Evolutionary conservation across 352 stramenopile genomes (phyloP), one percentile per base, ranked within the genome.

Genomic region (Phytophthora sp.): DNA sequence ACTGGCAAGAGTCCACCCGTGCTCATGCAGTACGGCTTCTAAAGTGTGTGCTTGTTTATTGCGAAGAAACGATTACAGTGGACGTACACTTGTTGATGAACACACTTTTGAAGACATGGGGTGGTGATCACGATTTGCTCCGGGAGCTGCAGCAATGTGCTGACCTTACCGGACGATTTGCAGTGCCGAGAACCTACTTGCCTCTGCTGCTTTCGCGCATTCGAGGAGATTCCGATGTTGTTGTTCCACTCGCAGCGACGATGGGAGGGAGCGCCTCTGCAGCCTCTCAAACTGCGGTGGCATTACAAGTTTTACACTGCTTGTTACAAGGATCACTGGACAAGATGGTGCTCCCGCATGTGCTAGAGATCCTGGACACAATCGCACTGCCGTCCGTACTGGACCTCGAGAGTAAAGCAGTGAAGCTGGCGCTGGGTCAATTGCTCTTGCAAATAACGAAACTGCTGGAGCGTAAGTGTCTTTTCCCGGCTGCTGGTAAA

Each of bases 1-100:
- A 97, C 71, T 99, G 95, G 95, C 89, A 93, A 58, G 79, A 76
- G 41, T 66, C 76, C 7, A 98, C 93, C 2, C 81, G 91, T 9
- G 66, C 75, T 3, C 83, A 95, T 55, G 94, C 91, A 9, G 89
- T 91, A 29, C 79, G 90, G 12, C 76, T 98, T 23, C 82, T 99
- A 36, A 86, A 90, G 52, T 93, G 86, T 66, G 71, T 98, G 39
- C 57, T 98, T 29, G 84, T 98, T 31, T 98, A 97, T 59, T 94
- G 90, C 62, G 96, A 99, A 73, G 94, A 99, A 50, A 90, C 89
- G 41, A 85, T 98, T 49, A 98, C 90, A 3, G 86, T 96, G n/a
- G 89, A 98, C 59, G 79, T 85, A 3, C 84, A 97, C 53, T 24
- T 79, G 33, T 44, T 98, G 18, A 41, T 97, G 7, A 69, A 82